A percentile compares a stretch with the other conserved stretches of the same genome.
These are phyloP conservation scores for Annona cherimola DNA, from an alignment of 164 flowering plant species.

Conservation along the genomic window DNA sequence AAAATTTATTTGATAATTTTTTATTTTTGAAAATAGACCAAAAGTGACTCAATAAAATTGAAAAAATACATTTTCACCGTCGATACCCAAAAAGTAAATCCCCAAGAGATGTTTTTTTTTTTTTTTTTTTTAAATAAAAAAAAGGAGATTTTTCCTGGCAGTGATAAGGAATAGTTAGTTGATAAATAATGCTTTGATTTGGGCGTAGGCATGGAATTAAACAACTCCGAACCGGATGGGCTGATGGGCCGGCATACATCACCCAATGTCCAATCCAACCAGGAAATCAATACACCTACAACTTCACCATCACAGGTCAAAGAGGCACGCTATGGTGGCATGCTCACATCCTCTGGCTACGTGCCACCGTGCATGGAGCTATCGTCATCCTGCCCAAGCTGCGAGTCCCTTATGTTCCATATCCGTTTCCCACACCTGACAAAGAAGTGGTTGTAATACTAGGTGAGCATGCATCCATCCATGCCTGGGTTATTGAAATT, in stretches of 20 bases:
- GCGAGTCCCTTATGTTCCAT: slow-evolving; percentile 28
- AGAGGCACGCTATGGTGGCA: slow-evolving; percentile 81
- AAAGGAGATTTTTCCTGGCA: neutral
- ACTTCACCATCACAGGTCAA: slow-evolving; percentile 76
- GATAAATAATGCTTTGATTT: neutral
- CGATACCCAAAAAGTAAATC: no score
- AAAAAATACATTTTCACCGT: no score
- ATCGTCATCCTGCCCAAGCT: slow-evolving; percentile 70
- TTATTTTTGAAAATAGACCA: no score
- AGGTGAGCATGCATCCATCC: slow-evolving; percentile 24
- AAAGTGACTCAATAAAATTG: no score
- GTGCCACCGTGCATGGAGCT: slow-evolving; percentile 73
- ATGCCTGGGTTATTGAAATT: neutral
- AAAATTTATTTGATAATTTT: no score
- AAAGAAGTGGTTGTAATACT: slow-evolving; percentile 55
- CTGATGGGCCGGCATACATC: slow-evolving; percentile 81
- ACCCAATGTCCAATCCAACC: slow-evolving; percentile 84
- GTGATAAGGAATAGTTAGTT: neutral
- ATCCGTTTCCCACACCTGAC: slow-evolving; percentile 65
- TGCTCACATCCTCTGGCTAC: slow-evolving; percentile 74
- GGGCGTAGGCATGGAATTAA: slow-evolving; percentile 65
- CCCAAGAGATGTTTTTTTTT: neutral
- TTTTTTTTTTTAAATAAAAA: neutral
- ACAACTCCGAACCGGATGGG: slow-evolving; percentile 80
- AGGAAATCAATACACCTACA: slow-evolving; percentile 57